Base-by-base conservation (phyloP, 306 rosid genomes). In the Ormosia emarginata region DNA sequence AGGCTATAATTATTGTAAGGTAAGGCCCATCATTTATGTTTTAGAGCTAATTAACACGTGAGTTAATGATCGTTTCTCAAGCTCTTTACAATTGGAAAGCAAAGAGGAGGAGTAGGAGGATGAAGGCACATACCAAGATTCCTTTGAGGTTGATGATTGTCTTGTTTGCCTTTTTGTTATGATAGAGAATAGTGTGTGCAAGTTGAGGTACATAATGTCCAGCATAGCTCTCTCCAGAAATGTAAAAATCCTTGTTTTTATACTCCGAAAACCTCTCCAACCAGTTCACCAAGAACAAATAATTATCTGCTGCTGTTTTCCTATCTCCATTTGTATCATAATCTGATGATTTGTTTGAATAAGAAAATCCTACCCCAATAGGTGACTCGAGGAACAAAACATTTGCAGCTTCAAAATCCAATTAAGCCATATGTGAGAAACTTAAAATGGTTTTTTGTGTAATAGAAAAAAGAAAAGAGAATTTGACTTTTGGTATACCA, bases 191-290 rank as follows among this genome's bases (percentile, higher is more conserved):
- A 2, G 90, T 91, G 44, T 93, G 94, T 29, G 98, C 99, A 81
- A 95, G 89, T 71, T 95, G 97, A 78, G 99, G 97, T 8, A 91
- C 99, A 85, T 95, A 95, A 61, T 93, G 99, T 0, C 99, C 99
- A 9, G 98, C 98, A 80, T 95, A 95, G 62, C 98, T 95, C 69
- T 95, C 99, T 4, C 99, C 99, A 68, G 97, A 79, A 53, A 95
- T 89, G 69, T 90, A 95, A 24, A 95, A 92, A 59, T 92, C 91
- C 1, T 91, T 85, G 3, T 6, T 47, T 77, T 95, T 95, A 30
- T 89, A 95, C 57, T 95, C 99, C 0, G 98, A 93, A 84, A 92
- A 95, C 29, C 99, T 95, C 73, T 92, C 90, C 83, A 95, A 77
- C 99, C 99, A 93, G 3, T 95, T 92, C 79, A 90, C 89, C 81